A percentile compares a stretch with the other conserved stretches of the same genome.
These are phyloP conservation scores for Kwoniella dendrophila DNA, from an alignment of 768 basidiomycete species.

Conservation along the genomic window DNA sequence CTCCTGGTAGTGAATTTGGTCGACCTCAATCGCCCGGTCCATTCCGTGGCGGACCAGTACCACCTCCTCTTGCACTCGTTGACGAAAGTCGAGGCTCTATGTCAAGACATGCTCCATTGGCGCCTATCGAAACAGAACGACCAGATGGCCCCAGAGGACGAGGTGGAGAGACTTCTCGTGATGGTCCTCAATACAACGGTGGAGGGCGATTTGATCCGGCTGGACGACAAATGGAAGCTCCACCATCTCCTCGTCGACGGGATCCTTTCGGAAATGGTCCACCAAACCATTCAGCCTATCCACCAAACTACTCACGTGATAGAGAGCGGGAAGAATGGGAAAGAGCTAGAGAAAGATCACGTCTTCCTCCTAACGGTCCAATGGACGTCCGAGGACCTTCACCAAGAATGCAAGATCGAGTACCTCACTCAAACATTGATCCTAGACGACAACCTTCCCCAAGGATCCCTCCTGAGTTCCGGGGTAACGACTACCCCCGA, in stretches of 20 bases:
- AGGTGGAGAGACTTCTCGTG: conserved; percentile 20
- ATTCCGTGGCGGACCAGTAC: conserved; percentile 52
- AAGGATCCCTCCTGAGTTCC: conserved; percentile 21
- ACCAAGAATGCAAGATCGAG: conserved; percentile 55
- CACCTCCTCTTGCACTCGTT: conserved; percentile 47
- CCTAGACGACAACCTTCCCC: conserved; percentile 32
- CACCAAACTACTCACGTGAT: conserved; percentile 18
- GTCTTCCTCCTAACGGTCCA: conserved; percentile 58
- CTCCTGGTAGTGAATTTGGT: conserved; percentile 37
- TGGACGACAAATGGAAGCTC: conserved; percentile 36
- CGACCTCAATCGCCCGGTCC: conserved; percentile 43
- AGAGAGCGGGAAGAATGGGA: conserved; percentile 56
- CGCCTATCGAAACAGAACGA: conserved; percentile 52
- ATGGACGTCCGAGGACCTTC: conserved; percentile 34
- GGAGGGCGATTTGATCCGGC: conserved; percentile 30
- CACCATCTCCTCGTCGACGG: conserved; percentile 44
- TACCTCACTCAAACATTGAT: conserved; percentile 60
- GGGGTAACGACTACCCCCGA: conserved; percentile 15
- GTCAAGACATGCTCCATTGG: conserved; percentile 50
- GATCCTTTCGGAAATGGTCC: conserved; percentile 26
- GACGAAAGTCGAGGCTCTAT: conserved; percentile 50
- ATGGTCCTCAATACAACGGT: conserved; percentile 16
- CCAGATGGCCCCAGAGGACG: conserved; percentile 22
- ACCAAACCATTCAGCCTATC: conserved; percentile 22
- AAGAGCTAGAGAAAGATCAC: conserved; percentile 57